phyloP scores from a whole-genome alignment of 768 basidiomycete genomes.

The Suillus lakei region DNA sequence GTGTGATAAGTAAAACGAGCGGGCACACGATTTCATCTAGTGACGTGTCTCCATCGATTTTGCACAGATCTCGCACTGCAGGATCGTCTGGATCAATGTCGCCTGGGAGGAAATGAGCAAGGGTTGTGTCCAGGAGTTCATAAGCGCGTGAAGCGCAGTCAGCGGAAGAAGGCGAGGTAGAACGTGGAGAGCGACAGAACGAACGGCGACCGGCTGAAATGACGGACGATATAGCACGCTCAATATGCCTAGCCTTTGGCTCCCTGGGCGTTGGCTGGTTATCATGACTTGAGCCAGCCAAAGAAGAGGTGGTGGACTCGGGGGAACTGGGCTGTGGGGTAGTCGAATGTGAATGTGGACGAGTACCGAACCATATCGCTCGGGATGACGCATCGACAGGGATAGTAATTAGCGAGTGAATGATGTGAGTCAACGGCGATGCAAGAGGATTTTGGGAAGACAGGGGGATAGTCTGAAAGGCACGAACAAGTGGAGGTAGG shows the following conservation, averaged over 20 bases:
- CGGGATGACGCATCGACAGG: conserved; percentile 66
- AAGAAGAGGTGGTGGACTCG: conserved; percentile 15
- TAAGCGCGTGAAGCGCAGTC: conserved; percentile 69
- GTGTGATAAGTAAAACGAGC: conserved; percentile 73
- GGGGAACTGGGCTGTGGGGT: conserved; percentile 41
- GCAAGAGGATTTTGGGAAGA: conserved; percentile 67
- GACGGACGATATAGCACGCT: conserved; percentile 31
- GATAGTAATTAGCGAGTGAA: conserved; percentile 81
- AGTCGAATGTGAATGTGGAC: conserved; percentile 37
- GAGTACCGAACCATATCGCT: conserved; percentile 63
- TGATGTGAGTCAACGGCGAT: conserved; percentile 77
- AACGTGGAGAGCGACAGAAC: conserved; percentile 49
- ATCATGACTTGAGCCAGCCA: neutral
- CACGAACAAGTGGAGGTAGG: conserved; percentile 70
- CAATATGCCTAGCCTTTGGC: conserved; percentile 26
- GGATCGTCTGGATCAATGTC: conserved; percentile 65
- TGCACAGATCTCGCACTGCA: conserved; percentile 56
- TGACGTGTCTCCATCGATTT: conserved; percentile 55
- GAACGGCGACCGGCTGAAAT: conserved; percentile 36
- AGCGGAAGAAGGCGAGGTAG: conserved; percentile 29
- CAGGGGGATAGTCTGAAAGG: conserved; percentile 69
- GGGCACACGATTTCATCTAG: conserved; percentile 84
- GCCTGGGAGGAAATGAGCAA: conserved; percentile 70
- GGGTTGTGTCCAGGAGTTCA: conserved; percentile 66
- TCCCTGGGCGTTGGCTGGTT: conserved; percentile 21